Evolutionary conservation across 257 asterid species (phyloP), one percentile per base, ranked within the genome.

Genomic region (Solanum appendiculatum): DNA sequence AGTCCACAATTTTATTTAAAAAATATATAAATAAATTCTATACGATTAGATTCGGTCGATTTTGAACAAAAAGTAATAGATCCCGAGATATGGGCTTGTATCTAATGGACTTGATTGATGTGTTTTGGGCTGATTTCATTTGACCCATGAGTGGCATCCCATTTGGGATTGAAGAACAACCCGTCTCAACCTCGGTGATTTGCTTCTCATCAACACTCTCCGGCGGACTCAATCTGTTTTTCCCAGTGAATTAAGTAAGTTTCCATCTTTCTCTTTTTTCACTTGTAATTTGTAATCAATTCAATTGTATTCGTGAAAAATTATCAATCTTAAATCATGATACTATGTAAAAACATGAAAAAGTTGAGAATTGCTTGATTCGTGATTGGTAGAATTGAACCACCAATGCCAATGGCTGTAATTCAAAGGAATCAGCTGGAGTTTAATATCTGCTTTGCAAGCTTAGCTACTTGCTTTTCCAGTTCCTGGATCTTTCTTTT

Each of bases 401-500:
- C 9, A 27, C 66, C 27, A 56, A 44, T 34, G n/a, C n/a, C n/a
- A n/a, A n/a, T 44, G 23, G 18, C 60, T 51, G 60, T 51, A 51
- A 51, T 51, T 51, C 60, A 51, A 33, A 34, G 51, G 51, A 44
- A 44, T 44, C 51, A 44, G 51, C 51, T 44, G 6, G 70, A 73
- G 84, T 51, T 54, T 56, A 37, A 12, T 69, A 75, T 48, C 66
- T 14, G 74, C 7, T 23, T 75, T 70, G 34, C 87, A 9, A 73
- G 68, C 7, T 23, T 93, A 70, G 88, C 85, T 60, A 92, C 87
- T 85, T 92, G 92, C 60, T 83, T 68, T 56, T 91, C 92, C 42
- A 94, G 94, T 87, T 86, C 85, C 40, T 84, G 25, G 31, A 92
- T 91, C 85, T 83, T 91, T 72, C 66, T 42, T 48, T 86, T 93